These are phyloP conservation scores for Populus nigra DNA, from an alignment of 345 rosid species.

Conservation along the genomic window DNA sequence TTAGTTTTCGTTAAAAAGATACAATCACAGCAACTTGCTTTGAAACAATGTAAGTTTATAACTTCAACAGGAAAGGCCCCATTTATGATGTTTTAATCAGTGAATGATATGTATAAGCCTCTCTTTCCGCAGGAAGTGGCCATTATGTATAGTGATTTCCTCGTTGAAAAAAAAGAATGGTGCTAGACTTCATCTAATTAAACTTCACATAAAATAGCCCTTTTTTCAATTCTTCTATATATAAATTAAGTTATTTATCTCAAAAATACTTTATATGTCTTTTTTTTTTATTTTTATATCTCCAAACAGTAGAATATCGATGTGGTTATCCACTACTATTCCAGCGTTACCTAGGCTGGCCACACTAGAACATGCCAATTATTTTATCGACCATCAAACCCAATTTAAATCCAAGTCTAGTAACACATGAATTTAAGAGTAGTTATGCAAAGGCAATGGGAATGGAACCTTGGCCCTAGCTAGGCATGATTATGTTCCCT, in stretches of 20 bases:
- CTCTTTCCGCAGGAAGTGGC: not conserved
- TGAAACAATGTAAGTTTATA: no score
- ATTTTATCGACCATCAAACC: not conserved
- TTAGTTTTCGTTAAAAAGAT: no score
- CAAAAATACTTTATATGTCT: not conserved
- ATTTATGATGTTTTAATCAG: no score
- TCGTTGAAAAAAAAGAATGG: not conserved
- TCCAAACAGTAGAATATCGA: not conserved
- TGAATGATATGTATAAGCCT: no score
- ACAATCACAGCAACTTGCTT: no score
- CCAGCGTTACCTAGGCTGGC: not conserved
- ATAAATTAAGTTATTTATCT: not conserved
- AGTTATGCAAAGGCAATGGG: not conserved
- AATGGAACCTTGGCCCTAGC: not conserved
- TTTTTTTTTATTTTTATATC: not conserved
- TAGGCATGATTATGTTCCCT: not conserved
- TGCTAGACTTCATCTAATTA: not conserved
- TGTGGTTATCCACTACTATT: not conserved
- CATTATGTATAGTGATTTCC: not conserved
- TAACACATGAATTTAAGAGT: not conserved
- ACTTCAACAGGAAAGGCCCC: no score
- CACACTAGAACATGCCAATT: not conserved
- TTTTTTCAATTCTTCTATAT: not conserved
- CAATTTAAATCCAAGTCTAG: no score
- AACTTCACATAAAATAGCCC: not conserved